A percentile compares a stretch with the other conserved stretches of the same genome.
These are phyloP conservation scores for Niveomyces coronatus DNA, from an alignment of 2,329 filamentous ascomycete genomes.

Conservation along the genomic window DNA sequence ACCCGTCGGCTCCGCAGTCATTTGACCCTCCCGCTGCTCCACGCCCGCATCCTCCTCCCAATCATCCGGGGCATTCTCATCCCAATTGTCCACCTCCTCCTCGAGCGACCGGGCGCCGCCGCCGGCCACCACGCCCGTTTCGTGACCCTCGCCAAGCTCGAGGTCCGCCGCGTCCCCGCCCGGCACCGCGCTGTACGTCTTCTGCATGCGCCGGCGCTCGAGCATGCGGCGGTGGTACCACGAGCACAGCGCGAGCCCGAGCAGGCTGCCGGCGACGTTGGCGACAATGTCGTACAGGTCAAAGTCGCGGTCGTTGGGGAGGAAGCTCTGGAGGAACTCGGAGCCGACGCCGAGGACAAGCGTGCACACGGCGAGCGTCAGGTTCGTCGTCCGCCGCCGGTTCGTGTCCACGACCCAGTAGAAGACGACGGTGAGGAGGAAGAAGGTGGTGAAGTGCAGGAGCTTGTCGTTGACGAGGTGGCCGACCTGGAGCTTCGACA, in stretches of 20 bases:
- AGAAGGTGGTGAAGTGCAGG: conserved; percentile 81
- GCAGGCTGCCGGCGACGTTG: conserved; percentile 70
- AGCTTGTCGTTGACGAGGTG: conserved; percentile 74
- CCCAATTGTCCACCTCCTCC: conserved; percentile 86
- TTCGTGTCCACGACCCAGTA: conserved; percentile 96
- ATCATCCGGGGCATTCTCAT: conserved; percentile 62
- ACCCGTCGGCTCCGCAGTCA: conserved; percentile 12
- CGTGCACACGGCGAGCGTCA: conserved; percentile 75
- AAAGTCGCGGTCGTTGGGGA: conserved; percentile 61
- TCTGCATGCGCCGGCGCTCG: conserved; percentile 67
- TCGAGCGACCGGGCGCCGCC: conserved; percentile 44
- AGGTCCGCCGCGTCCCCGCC: conserved; percentile 57
- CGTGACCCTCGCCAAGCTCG: conserved; percentile 66
- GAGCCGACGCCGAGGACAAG: conserved; percentile 59
- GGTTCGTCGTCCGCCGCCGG: conserved; percentile 71
- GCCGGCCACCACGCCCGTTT: conserved; percentile 46
- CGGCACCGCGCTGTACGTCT: conserved; percentile 61
- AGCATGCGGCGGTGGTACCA: conserved; percentile 97
- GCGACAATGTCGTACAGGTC: conserved; percentile 81
- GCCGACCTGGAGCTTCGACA: conserved; percentile 52
- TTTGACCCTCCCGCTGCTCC: conserved; percentile 20
- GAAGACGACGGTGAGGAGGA: conserved; percentile 75
- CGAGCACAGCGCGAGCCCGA: conserved; percentile 62
- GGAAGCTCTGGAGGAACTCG: conserved; percentile 63
- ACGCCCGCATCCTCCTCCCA: conserved; percentile 49